Percentiles rank a stretch among this genome's conserved stretches.
phyloP scores from a whole-genome alignment of 495 filamentous ascomycete species.

The Cetradonia linearis region DNA sequence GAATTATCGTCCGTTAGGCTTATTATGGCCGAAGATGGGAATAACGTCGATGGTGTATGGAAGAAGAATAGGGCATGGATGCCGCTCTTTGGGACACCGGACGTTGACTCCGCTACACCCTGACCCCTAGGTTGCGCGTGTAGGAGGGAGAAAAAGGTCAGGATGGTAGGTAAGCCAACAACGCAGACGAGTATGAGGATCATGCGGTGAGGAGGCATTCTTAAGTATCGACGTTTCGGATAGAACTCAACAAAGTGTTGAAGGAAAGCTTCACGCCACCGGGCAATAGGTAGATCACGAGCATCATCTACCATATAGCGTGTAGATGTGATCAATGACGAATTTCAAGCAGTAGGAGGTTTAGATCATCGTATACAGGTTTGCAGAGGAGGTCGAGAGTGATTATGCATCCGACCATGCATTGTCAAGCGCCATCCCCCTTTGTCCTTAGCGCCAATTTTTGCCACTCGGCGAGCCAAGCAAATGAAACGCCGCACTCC shows the following conservation, averaged over 20 bases:
- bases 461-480: conserved; percentile 1
- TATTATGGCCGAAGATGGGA: conserved; percentile 89
- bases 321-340: neutral
- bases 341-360: neutral
- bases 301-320: conserved; percentile 6
- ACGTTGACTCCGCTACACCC: conserved; percentile 32
- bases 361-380: neutral
- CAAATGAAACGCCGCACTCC: too few relatives aligned
- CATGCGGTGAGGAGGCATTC: conserved; percentile 47
- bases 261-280: conserved; percentile 6
- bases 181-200: conserved; percentile 44
- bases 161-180: conserved; percentile 43
- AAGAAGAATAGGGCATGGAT: conserved; percentile 52
- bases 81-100: conserved; percentile 35
- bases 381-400: neutral
- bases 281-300: neutral
- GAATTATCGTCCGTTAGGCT: conserved; percentile 96
- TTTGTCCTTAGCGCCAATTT: neutral
- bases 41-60: conserved; percentile 63
- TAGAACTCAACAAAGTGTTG: conserved; percentile 3
- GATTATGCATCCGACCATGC: neutral
- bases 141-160: conserved; percentile 43
- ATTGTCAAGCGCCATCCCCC: neutral
- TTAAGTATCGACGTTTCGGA: neutral
- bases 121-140: conserved; percentile 32